Evolutionary conservation across 106 monocot genomes (phyloP), one percentile per base, ranked within the genome.

Genomic region (Ottelia alismoides): DNA sequence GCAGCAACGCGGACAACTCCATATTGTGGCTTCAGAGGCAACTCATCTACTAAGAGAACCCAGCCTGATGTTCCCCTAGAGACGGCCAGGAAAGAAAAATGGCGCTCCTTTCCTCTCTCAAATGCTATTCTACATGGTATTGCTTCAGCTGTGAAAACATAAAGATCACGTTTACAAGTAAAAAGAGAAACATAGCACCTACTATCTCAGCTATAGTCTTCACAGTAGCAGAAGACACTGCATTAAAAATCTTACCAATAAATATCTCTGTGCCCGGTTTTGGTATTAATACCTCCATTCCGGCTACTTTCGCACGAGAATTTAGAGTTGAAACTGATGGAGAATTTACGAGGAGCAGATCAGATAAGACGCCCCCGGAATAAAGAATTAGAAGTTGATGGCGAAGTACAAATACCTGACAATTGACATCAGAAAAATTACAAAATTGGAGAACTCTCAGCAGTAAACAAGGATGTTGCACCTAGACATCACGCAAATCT

Each of bases 61-160:
- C 91, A 91, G 7, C 91, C 91, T 52, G 75, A 78, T 35, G 60
- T 70, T 53, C 70, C 84, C 51, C 47, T 81, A n/a, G 91, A 81
- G 27, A 91, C 27, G 3, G 81, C 81, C 60, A 85, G 56, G 69
- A 91, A 85, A 16, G 31, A 71, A 16, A 85, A 77, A 31, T 85
- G 77, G 32, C 78, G 81, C 68, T 91, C 91, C 72, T 85, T 91
- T 11, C 91, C 91, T 65, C 84, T 84, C 61, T 91, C 91, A 62
- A 91, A 91, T 62, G 91, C 91, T 75, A 91, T 85, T 76, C 91
- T 81, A 69, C 91, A 91, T 47, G 74, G 72, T 47, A 91, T 19
- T 31, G 81, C 74, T 51, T 78, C 72, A 30, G 29, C 90, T 89
- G 67, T 31, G 70, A 56, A 51, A 58, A 2, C 21, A 31, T 68